phyloP scores from a whole-genome alignment of 164 flowering plant species.

The Vitis riparia region DNA sequence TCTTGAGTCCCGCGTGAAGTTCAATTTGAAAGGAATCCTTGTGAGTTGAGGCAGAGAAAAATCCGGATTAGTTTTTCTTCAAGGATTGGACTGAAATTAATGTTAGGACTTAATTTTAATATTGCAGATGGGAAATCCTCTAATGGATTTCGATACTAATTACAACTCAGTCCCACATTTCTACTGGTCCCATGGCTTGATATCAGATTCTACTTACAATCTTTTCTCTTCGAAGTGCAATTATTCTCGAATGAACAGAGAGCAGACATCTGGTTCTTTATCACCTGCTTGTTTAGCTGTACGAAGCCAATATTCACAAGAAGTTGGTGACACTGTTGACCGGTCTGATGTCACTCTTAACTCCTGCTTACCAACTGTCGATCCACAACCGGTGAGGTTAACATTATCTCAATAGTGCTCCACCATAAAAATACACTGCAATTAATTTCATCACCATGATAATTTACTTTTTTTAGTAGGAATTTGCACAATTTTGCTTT shows the following conservation, averaged over 20 bases:
- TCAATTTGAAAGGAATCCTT: conserved; percentile 80
- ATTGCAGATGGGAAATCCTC: too few relatives aligned
- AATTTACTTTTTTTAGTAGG: too few relatives aligned
- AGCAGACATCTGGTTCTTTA: conserved; percentile 36
- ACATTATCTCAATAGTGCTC: too few relatives aligned
- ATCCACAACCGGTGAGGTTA: conserved; percentile 36
- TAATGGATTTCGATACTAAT: conserved; percentile 51
- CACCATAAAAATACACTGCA: too few relatives aligned
- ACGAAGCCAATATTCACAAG: conserved; percentile 45
- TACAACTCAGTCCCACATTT: conserved; percentile 70
- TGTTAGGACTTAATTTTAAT: too few relatives aligned
- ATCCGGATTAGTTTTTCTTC: too few relatives aligned
- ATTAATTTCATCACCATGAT: too few relatives aligned
- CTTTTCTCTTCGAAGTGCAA: conserved; percentile 59
- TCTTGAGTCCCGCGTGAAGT: conserved; percentile 49
- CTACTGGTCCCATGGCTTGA: conserved; percentile 76
- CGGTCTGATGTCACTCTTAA: conserved; percentile 79
- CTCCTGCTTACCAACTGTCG: conserved; percentile 59
- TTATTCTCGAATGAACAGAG: conserved; percentile 65
- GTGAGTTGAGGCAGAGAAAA: conserved; percentile 34
- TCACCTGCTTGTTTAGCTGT: conserved; percentile 58
- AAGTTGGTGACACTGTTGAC: conserved; percentile 60
- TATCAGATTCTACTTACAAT: conserved; percentile 66
- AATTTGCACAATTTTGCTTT: background rate
- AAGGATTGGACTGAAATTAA: too few relatives aligned